Conservation (phyloP, 495 filamentous ascomycete species). For the Jackrogersella minutella region DNA sequence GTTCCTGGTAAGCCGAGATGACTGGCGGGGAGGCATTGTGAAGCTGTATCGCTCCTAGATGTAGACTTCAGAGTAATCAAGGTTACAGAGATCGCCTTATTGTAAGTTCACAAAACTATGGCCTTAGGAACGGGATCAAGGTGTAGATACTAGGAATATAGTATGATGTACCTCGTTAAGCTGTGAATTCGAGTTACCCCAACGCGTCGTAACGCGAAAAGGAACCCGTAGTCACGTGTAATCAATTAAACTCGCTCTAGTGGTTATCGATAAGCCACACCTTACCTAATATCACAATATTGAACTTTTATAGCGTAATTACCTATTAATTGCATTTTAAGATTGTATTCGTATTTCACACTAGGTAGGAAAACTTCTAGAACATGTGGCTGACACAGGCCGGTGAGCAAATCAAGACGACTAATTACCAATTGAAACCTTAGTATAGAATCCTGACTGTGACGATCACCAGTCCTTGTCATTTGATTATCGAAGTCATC, state of each 20-base stretch:
- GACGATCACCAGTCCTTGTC: conserved; percentile 7
- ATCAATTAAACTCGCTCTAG: conserved; percentile 21
- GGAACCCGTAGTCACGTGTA: conserved; percentile 30
- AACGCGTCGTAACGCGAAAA: conserved; percentile 30
- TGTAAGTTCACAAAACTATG: background rate
- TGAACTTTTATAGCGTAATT: too few species aligned
- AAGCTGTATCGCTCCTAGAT: background rate
- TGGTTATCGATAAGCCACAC: conserved; percentile 25
- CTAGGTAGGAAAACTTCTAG: background rate
- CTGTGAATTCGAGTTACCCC: background rate
- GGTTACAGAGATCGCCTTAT: background rate
- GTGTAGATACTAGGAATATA: background rate
- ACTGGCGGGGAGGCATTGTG: conserved; percentile 39
- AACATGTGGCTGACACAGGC: conserved; percentile 4
- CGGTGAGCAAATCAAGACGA: conserved; percentile 1
- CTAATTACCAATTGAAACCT: conserved; percentile 4
- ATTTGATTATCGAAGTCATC: conserved; percentile 10
- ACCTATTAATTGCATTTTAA: too few species aligned
- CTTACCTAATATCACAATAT: background rate
- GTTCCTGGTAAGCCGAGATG: conserved; percentile 28
- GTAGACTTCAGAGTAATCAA: background rate
- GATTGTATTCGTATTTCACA: too few species aligned
- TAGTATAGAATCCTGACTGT: background rate
- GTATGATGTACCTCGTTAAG: background rate
- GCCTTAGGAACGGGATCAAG: background rate